Percentiles rank a stretch among this genome's conserved stretches.
phyloP scores from a whole-genome alignment of 805 yeast species.

The Barnettozyma populi region DNA sequence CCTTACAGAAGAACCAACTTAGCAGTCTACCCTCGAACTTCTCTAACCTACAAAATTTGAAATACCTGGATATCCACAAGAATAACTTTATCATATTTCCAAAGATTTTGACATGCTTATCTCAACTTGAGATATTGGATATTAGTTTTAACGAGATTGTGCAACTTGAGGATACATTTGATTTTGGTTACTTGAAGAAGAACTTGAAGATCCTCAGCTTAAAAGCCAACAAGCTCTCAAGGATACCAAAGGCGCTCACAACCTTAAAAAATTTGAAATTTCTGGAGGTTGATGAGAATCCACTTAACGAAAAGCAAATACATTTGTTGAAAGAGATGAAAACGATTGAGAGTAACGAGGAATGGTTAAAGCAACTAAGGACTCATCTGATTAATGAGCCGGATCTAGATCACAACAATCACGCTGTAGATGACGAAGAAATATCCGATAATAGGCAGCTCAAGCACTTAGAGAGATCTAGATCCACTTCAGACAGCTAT shows the following conservation, averaged over 20 bases:
- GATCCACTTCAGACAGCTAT: constrained; percentile 37
- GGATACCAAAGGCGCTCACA: constrained; percentile 47
- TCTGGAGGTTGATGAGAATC: constrained; percentile 59
- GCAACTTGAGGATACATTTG: constrained; percentile 42
- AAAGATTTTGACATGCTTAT: constrained; percentile 30
- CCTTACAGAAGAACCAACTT: constrained; percentile 48
- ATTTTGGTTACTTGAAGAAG: constrained; percentile 33
- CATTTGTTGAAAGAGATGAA: constrained; percentile 32
- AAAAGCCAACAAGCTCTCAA: constrained; percentile 51
- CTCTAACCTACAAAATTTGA: constrained; percentile 37
- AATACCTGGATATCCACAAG: constrained; percentile 61
- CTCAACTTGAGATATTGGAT: constrained; percentile 58
- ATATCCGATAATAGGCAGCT: background rate
- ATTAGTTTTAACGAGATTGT: constrained; percentile 50
- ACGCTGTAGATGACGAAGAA: constrained; percentile 1
- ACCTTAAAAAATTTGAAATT: constrained; percentile 48
- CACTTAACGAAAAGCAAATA: constrained; percentile 45
- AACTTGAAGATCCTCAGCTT: constrained; percentile 54
- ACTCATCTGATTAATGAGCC: constrained; percentile 7
- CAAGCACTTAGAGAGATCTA: constrained; percentile 22
- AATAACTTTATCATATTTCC: constrained; percentile 57
- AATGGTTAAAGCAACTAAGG: constrained; percentile 32
- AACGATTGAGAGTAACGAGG: constrained; percentile 33
- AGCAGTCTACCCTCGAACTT: constrained; percentile 43
- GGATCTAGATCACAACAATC: background rate